Conservation (phyloP, 1,139 yeast species). For the Taiozyma onychis region DNA sequence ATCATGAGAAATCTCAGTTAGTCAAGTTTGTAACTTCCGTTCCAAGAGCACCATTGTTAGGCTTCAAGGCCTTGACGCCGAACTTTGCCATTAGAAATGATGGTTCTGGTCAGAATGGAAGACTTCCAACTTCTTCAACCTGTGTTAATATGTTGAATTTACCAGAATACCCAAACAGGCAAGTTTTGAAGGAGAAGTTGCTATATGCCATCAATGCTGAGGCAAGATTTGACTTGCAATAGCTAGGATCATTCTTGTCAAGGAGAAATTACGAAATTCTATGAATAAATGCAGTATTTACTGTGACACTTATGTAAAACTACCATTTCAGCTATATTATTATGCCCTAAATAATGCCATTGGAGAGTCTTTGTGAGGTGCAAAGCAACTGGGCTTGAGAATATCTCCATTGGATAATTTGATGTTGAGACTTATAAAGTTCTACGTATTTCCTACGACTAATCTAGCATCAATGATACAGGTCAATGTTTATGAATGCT, state of each 20-base stretch:
- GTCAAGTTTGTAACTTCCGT: constrained; percentile 89
- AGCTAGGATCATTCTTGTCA: background rate
- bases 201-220: constrained; percentile 73
- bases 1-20: constrained; percentile 55
- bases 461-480: too few species aligned
- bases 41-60: constrained; percentile 84
- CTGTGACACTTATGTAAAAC: too few species aligned
- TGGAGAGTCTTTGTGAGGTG: too few species aligned
- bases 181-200: constrained; percentile 52
- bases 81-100: constrained; percentile 74
- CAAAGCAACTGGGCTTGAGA: too few species aligned
- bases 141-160: constrained; percentile 83
- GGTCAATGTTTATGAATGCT: too few species aligned
- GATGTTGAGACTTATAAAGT: too few species aligned
- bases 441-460: too few species aligned
- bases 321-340: too few species aligned
- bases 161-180: constrained; percentile 72
- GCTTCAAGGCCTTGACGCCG: constrained; percentile 72
- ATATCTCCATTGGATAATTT: too few species aligned
- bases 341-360: too few species aligned
- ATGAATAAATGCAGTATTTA: background rate
- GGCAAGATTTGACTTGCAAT: constrained; percentile 80
- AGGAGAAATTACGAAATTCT: background rate
- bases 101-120: constrained; percentile 40
- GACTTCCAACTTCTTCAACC: constrained; percentile 90